Evolutionary conservation across 2,329 filamentous ascomycete genomes (phyloP).

Genomic region (Epichloe glyceriae): DNA sequence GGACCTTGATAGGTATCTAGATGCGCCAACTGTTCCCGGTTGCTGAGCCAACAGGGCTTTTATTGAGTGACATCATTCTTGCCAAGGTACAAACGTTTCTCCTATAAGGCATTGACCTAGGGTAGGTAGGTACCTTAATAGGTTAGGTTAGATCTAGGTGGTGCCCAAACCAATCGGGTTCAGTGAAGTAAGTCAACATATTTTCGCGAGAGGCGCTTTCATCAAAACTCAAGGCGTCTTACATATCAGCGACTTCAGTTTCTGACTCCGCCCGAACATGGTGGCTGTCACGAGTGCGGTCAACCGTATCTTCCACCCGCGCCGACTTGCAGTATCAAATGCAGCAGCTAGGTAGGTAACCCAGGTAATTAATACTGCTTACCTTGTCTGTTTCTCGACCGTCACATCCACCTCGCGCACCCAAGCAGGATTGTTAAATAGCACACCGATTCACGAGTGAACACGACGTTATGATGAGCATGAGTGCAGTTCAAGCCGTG

Average conservation of each 20-base stretch:
- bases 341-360: too few species aligned
- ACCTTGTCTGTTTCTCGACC: not conserved
- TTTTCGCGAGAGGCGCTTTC: too few species aligned
- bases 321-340: not conserved
- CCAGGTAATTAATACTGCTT: not conserved
- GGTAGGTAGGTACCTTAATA: too few species aligned
- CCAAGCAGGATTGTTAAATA: not conserved
- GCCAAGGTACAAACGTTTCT: not conserved
- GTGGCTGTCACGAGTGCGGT: not conserved
- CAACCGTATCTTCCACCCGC: not conserved
- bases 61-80: not conserved
- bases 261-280: too few species aligned
- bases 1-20: too few species aligned
- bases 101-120: not conserved
- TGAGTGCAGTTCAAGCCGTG: not conserved
- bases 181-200: too few species aligned
- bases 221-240: too few species aligned
- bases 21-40: slow-evolving; percentile 4
- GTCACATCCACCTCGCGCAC: not conserved
- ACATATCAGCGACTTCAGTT: too few species aligned
- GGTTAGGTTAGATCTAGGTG: too few species aligned
- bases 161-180: too few species aligned
- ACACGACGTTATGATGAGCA: not conserved
- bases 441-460: not conserved
- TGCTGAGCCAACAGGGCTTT: slow-evolving; percentile 12